Evolutionary conservation across 164 flowering plant species (phyloP).

Genomic region (Santalum album): DNA sequence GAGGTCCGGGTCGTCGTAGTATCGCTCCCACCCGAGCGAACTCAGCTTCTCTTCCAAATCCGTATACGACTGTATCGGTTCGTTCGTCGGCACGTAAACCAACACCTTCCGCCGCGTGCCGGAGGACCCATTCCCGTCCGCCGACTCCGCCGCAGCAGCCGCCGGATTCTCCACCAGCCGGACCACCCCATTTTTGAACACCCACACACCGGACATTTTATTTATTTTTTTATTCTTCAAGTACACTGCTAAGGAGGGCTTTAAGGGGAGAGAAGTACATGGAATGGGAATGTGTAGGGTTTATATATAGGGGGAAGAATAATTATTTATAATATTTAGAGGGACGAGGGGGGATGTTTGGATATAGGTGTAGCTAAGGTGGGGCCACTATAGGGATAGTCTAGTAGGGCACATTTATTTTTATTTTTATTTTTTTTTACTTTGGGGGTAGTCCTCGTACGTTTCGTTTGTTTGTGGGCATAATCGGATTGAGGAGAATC

Average conservation of each 20-base stretch:
- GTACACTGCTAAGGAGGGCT: not conserved
- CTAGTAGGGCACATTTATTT: not conserved
- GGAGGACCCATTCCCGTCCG: conserved; percentile 13
- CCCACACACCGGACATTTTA: conserved; percentile 90
- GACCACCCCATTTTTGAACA: conserved; percentile 75
- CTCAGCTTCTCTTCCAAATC: conserved; percentile 44
- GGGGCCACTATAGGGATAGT: not conserved
- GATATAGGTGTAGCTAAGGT: too few relatives aligned
- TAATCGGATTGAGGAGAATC: conserved; percentile 28
- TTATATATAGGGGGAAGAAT: too few relatives aligned
- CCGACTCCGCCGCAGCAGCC: conserved; percentile 30
- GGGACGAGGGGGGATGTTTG: too few relatives aligned
- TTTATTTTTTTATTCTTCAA: conserved; percentile 2
- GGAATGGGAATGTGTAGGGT: conserved; percentile 10
- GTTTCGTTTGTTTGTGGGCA: conserved; percentile 5
- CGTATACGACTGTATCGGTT: conserved; percentile 55
- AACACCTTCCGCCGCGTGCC: conserved; percentile 42
- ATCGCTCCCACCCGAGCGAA: conserved; percentile 79
- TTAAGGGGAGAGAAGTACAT: not conserved
- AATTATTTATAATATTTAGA: too few relatives aligned
- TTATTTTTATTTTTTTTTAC: conserved; percentile 9
- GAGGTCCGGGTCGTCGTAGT: conserved; percentile 70
- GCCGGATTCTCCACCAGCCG: conserved; percentile 59
- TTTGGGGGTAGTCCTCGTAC: not conserved
- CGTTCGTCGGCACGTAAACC: conserved; percentile 45